Conservation (phyloP, 805 yeast genomes). For the Candida corydali region DNA sequence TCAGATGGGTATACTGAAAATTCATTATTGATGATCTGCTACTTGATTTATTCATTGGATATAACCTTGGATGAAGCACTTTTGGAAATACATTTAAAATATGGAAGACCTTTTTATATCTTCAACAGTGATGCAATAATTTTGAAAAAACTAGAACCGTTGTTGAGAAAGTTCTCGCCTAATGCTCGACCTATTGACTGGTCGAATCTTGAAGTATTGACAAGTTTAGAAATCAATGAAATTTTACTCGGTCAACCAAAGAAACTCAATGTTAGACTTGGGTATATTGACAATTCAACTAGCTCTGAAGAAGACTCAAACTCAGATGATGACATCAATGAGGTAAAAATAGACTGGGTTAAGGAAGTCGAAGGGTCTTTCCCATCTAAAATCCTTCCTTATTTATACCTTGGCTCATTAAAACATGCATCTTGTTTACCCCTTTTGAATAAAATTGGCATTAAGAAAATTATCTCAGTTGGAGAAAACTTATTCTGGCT, state of each 20-base stretch:
- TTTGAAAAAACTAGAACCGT: constrained; percentile 58
- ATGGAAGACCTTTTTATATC: constrained; percentile 78
- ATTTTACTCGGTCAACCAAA: constrained; percentile 21
- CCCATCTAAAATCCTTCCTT: constrained; percentile 81
- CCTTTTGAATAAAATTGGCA: constrained; percentile 60
- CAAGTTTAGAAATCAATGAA: constrained; percentile 30
- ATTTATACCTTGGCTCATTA: constrained; percentile 80
- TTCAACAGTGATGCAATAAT: constrained; percentile 73
- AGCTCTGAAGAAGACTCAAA: constrained; percentile 1
- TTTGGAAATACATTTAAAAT: constrained; percentile 54
- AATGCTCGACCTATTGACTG: constrained; percentile 16
- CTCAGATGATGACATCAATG: neutral
- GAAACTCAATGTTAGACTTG: constrained; percentile 16
- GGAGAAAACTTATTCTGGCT: constrained; percentile 79
- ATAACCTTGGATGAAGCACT: constrained; percentile 61
- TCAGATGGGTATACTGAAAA: constrained; percentile 93
- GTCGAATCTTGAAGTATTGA: constrained; percentile 27
- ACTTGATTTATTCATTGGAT: constrained; percentile 64
- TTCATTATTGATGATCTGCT: constrained; percentile 69
- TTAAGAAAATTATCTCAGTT: constrained; percentile 74
- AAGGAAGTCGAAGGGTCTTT: constrained; percentile 57
- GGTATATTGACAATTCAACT: constrained; percentile 20
- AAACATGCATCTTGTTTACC: constrained; percentile 74
- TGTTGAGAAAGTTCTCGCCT: constrained; percentile 63
- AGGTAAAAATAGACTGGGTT: constrained; percentile 27